Evolutionary conservation across 805 yeast species (phyloP), one percentile per base, ranked within the genome.

Genomic region (Komagataella mondaviorum): DNA sequence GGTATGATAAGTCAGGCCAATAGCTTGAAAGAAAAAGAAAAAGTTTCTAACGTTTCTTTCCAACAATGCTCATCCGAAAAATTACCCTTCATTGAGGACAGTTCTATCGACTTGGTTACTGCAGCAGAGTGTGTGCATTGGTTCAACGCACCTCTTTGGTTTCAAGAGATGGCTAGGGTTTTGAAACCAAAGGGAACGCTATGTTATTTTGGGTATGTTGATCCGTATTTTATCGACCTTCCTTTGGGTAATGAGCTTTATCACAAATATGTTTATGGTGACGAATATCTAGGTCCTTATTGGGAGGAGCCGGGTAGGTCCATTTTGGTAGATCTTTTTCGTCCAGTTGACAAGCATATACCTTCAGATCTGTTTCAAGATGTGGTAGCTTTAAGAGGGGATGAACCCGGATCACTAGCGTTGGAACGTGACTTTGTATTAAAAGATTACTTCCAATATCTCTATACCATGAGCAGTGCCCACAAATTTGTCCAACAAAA

Each of bases 91-190:
- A 55, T 58, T 20, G 53, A 39, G 1, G 59, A 57, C 45, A 54
- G 60, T 10, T 57, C 62, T 3, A 66, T 80, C 6, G 95, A 85
- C 60, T 54, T 88, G 57, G 70, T 88, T 12, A 76, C 88, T 2
- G 85, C 83, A n/a, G 95, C 90, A 0, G 89, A 89, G 61, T 84
- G 89, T 53, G 79, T 76, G n/a, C 96, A 89, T 65, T 89, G 96
- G 96, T 76, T 87, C 52, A 63, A 57, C 56, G 59, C 55, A 22
- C 58, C 36, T 10, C 54, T 47, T 23, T 60, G 59, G 65, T 57
- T 60, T 30, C 52, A 43, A 44, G 71, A 65, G 62, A 60, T 68
- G 51, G 57, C 59, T 49, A 62, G 70, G 36, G 61, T 70, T 44
- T 64, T 70, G 49, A 69, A 69, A 53, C 61, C 65, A 1, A 68